Evolutionary conservation across 352 stramenopile species (phyloP), one percentile per base, ranked within the genome.

Genomic region (Globisporangium cederbergense): DNA sequence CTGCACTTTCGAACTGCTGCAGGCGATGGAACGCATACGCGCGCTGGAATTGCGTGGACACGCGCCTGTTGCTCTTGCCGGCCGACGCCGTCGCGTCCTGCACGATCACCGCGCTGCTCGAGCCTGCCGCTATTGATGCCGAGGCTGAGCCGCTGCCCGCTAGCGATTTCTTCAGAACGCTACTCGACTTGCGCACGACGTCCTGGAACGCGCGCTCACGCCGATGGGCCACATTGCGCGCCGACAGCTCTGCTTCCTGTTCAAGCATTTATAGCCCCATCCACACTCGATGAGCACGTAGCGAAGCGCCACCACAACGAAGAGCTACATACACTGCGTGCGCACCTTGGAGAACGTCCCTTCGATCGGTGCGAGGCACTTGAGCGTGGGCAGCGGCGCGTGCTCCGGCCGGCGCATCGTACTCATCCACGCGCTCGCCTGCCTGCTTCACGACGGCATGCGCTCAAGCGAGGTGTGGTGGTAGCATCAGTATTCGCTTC

Each of bases 1-100:
- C 66, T 13, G 83, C 80, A 46, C 75, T 68, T 1, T 62, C 51
- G 47, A 77, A 88, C 38, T 84, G 64, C 4, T 77, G 62, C 32
- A 90, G 66, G 0, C 81, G 77, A 59, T 86, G 80, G 4, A 76
- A 64, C n/a, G 80, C 78, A 58, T 88, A 91, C 7, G 77, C 83
- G 55, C 83, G 76, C n/a, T 76, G 72, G 54, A 80, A 78, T 34
- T 79, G 68, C 3, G 70, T 80, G 5, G 71, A 66, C 4, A 85
- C 65, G 13, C 77, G 71, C 11, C 71, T 68, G 16, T 73, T 74
- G 22, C 70, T 76, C 49, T 77, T 80, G 42, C 64, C 20, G 11
- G 30, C 20, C 1, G 55, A 61, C 6, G 32, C 11, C 2, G 56
- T 10, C 18, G n/a, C 20, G 4, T 40, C 11, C 6, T 50, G 40